Evolutionary conservation across 164 flowering plant genomes (phyloP), one percentile per base, ranked within the genome.

Genomic region (Platanus orientalis): DNA sequence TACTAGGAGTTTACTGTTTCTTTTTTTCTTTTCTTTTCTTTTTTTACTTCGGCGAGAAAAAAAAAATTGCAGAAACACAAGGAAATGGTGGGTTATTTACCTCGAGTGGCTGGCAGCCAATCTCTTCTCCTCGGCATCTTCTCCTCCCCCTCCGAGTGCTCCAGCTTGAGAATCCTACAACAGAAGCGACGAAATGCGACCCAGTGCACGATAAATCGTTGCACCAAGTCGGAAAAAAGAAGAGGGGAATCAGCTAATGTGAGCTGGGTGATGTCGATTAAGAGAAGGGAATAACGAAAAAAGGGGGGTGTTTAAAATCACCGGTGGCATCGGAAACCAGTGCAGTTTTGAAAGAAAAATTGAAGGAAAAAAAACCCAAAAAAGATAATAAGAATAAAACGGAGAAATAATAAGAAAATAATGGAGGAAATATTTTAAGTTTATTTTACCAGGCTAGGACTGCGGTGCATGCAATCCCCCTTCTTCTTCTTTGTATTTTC

Each of bases 161-260:
- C 54, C 54, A n/a, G 19, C 55, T 29, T 30, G 34, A 19, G 29
- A 50, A 25, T 52, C 60, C 61, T 68, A 34, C 27, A 47, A 54
- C 16, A 61, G n/a, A 26, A 29, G 42, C 55, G n/a, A n/a, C n/a
- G n/a, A n/a, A n/a, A n/a, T n/a, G n/a, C n/a, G n/a, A n/a, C n/a
- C n/a, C n/a, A n/a, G n/a, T n/a, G n/a, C n/a, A n/a, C 47, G 32
- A 50, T 45, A 25, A 45, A 54, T 21, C 48, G 56, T 61, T 52
- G 64, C 70, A 61, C 64, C 49, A 32, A 54, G 60, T 14, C 21
- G 28, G n/a, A 14, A 28, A 52, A 59, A 53, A 53, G 13, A n/a
- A 54, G 17, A 29, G 57, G 57, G 48, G 21, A 34, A 62, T 62
- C 28, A 4, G 65, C n/a, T n/a, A n/a, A n/a, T n/a, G n/a, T n/a